Conservation (phyloP, 192 early-diverging fungal genomes). For the Chytriomyces confervae region DNA sequence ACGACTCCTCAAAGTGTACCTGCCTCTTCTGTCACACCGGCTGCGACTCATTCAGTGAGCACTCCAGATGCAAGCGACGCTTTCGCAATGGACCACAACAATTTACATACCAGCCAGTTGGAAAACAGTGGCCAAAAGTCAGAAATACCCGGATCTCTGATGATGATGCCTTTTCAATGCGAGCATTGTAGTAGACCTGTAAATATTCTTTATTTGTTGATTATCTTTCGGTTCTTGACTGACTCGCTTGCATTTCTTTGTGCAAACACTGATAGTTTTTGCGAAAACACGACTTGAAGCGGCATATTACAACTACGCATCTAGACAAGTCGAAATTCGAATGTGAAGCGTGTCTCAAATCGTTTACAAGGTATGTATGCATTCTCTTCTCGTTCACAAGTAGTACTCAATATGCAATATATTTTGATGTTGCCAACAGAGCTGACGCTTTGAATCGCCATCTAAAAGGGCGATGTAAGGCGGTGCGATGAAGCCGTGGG, state of each 20-base stretch:
- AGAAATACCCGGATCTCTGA: too few species aligned
- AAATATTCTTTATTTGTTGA: background rate
- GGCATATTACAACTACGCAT: conserved; percentile 45
- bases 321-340: conserved; percentile 20
- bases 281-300: conserved; percentile 52
- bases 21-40: too few species aligned
- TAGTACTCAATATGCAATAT: background rate
- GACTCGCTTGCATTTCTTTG: background rate
- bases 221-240: background rate
- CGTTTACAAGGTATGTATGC: conserved; percentile 23
- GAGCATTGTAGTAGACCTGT: conserved; percentile 12
- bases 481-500: background rate
- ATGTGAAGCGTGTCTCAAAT: conserved; percentile 30
- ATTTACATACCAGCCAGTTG: too few species aligned
- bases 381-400: background rate
- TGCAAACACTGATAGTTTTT: conserved; percentile 31
- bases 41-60: too few species aligned
- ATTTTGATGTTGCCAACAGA: background rate
- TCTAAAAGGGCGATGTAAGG: conserved; percentile 35
- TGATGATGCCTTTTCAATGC: background rate
- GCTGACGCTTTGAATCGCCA: conserved; percentile 37
- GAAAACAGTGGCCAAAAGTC: too few species aligned
- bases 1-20: too few species aligned
- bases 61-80: too few species aligned
- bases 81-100: too few species aligned